Evolutionary conservation across 306 rosid genomes (phyloP).

Genomic region (Hippophae gyantsensis): DNA sequence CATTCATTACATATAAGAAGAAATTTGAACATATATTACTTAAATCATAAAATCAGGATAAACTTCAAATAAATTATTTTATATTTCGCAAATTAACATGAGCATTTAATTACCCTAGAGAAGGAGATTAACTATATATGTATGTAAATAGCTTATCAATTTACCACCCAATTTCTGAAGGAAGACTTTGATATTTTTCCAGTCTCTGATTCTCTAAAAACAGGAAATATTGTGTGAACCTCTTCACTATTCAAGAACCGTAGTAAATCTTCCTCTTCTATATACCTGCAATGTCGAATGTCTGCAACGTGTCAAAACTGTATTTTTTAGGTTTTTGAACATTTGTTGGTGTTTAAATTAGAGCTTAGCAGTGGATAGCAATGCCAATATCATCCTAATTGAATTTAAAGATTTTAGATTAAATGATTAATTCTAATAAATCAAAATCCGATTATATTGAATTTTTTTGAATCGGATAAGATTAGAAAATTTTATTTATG

Average conservation of each 20-base stretch:
- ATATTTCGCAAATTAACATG: slow-evolving; percentile 4
- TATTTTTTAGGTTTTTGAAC: neutral
- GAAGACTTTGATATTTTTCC: slow-evolving; percentile 33
- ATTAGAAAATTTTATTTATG: too few species aligned
- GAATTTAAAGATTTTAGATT: too few species aligned
- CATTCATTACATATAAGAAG: too few species aligned
- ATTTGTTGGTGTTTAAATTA: neutral
- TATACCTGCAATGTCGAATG: slow-evolving; percentile 19
- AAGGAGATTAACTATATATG: neutral
- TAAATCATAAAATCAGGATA: too few species aligned
- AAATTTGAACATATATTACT: too few species aligned
- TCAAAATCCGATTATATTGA: too few species aligned
- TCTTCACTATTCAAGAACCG: slow-evolving; percentile 31
- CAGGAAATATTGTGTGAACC: slow-evolving; percentile 36
- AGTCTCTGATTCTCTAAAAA: slow-evolving; percentile 40
- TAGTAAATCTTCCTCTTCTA: slow-evolving; percentile 40
- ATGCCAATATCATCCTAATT: too few species aligned
- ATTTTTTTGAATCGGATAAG: too few species aligned
- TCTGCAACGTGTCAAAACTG: neutral
- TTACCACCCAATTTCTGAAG: slow-evolving; percentile 46
- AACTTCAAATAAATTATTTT: too few species aligned
- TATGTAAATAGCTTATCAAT: neutral
- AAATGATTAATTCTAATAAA: too few species aligned
- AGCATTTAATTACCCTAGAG: neutral
- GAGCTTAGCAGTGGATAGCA: too few species aligned